Percentiles rank a stretch among this genome's conserved stretches.
Conservation (phyloP, 2,329 filamentous ascomycete species). For the Fonsecaea pedrosoi region DNA sequence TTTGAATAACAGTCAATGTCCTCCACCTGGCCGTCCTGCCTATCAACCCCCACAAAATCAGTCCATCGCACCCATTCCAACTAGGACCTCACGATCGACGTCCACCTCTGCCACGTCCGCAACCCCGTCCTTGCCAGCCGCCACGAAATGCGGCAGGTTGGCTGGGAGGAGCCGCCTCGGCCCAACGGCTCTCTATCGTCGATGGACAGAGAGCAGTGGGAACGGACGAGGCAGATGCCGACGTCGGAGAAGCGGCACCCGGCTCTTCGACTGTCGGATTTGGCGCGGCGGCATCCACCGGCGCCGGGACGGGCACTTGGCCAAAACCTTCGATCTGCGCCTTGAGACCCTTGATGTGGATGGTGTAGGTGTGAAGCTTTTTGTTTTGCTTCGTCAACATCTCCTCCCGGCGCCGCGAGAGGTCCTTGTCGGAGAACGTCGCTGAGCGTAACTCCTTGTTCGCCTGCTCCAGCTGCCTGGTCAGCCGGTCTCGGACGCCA, state of each 20-base stretch:
- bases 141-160: not conserved
- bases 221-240: not conserved
- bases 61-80: not conserved
- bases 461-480: not conserved
- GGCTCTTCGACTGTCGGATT: not conserved
- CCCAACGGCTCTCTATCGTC: not conserved
- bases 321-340: not conserved
- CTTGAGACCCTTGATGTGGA: constrained; percentile 4
- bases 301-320: not conserved
- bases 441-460: not conserved
- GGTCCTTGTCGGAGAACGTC: not conserved
- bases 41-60: not conserved
- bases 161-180: not conserved
- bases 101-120: not conserved
- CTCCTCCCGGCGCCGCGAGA: not conserved
- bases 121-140: not conserved
- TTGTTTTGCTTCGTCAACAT: not conserved
- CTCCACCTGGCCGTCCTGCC: not conserved
- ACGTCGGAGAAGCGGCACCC: not conserved
- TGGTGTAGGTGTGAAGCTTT: not conserved
- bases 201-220: not conserved
- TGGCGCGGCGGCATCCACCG: not conserved
- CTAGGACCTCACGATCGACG: not conserved
- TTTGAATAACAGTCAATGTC: not conserved
- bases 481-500: not conserved